Evolutionary conservation across 257 asterid species (phyloP).

Genomic region (Solanum peruvianum): DNA sequence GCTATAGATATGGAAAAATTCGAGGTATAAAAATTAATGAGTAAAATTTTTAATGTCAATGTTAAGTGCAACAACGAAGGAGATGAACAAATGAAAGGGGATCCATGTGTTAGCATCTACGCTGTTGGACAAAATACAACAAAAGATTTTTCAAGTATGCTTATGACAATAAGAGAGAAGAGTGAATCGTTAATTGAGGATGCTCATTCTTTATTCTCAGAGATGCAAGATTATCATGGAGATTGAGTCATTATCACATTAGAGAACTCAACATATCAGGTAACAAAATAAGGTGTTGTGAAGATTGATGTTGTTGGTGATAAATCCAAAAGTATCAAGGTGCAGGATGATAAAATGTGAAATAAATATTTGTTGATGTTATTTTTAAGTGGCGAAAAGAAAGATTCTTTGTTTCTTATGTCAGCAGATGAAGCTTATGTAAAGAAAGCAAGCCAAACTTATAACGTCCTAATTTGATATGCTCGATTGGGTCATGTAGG

Average conservation of each 20-base stretch:
- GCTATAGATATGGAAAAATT: background rate
- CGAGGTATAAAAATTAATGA: too few species aligned
- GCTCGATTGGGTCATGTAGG: background rate
- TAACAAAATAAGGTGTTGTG: background rate
- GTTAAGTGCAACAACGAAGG: background rate
- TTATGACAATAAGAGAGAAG: background rate
- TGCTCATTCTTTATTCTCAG: background rate
- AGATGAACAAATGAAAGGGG: background rate
- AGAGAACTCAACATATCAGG: background rate
- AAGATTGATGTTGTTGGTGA: background rate
- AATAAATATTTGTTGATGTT: background rate
- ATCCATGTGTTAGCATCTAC: background rate
- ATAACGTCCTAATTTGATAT: background rate
- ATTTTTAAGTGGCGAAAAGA: background rate
- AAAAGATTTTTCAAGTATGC: background rate
- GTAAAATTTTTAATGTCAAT: too few species aligned
- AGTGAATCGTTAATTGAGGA: slow-evolving; percentile 1
- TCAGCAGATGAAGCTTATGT: background rate
- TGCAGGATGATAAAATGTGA: background rate
- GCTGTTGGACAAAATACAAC: background rate
- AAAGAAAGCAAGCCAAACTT: background rate
- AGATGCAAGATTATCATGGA: background rate
- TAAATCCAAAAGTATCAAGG: background rate
- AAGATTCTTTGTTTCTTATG: background rate
- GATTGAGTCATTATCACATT: background rate